Evolutionary conservation across 2,329 filamentous ascomycete genomes (phyloP).

Genomic region (Parasarocladium wereldwijsianum): DNA sequence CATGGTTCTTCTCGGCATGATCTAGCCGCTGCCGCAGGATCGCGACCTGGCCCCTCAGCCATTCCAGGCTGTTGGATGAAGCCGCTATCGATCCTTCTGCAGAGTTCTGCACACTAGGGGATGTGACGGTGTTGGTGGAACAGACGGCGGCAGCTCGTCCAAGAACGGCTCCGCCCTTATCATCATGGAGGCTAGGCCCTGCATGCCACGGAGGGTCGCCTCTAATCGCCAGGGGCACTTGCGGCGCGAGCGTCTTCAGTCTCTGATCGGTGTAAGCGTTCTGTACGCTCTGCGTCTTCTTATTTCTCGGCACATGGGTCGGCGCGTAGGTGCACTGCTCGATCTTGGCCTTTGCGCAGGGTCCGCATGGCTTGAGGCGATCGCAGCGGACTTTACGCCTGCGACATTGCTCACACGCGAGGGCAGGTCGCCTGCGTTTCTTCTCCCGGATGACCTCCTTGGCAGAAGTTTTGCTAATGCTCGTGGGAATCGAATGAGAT

Average conservation of each 20-base stretch:
- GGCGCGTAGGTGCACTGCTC: constrained; percentile 37
- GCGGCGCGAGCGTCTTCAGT: constrained; percentile 1
- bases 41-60: constrained; percentile 4
- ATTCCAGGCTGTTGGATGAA: constrained; percentile 1
- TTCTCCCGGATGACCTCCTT: constrained; percentile 15
- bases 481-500: no score
- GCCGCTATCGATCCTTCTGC: neutral
- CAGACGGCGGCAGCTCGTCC: neutral
- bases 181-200: neutral
- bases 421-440: constrained; percentile 23
- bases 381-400: constrained; percentile 48
- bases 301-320: constrained; percentile 15
- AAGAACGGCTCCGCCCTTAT: neutral
- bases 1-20: constrained; percentile 5
- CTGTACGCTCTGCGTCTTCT: constrained; percentile 6
- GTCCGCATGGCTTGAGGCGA: constrained; percentile 40
- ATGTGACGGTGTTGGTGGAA: neutral
- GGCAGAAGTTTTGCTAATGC: neutral
- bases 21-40: constrained; percentile 6
- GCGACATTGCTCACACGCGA: constrained; percentile 42
- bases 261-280: neutral
- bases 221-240: constrained; percentile 11
- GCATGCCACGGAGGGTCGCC: neutral
- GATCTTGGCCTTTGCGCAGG: constrained; percentile 41
- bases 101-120: neutral